Base-by-base conservation (phyloP, 768 basidiomycete species). In the Hygrocybe coccinea region DNA sequence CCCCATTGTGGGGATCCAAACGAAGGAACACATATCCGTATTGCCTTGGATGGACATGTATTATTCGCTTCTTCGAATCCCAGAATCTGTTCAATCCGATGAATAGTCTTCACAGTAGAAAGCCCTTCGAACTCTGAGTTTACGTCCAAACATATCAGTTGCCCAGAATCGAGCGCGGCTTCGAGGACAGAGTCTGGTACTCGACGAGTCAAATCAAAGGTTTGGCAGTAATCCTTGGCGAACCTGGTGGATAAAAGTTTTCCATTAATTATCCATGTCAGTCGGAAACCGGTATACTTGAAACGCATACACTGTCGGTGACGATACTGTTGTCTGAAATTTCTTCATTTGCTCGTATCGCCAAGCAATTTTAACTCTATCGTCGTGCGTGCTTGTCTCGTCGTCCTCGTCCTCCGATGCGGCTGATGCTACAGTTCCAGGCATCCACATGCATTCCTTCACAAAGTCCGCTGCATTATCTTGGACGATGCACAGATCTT, bases 331-430 rank as follows among this genome's bases (percentile, higher is more conserved):
- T 3, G 94, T 97, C 72, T 91, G 83, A 68, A 97, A 95, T 71
- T 79, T 85, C 72, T 87, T 90, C 89, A 97, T 89, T 55, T 85
- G 80, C 64, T 92, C 91, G 70, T 99, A 99, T 65, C 97, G 81
- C 91, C 97, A 99, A 29, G 97, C 97, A 63, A 99, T 98, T 74
- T 89, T 95, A 60, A 95, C 88, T 62, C 84, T 85, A 24, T 82
- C 76, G 39, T 73, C 79, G 24, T 70, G 70, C 11, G 71, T 70
- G 15, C 68, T 66, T 35, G 75, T 72, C 39, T 78, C 77, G 25
- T 72, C 70, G 17, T 72, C 74, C 2, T 67, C 71, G 46, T 70
- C 59, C 22, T 65, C 64, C 25, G 65, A 64, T 19, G 76, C 71
- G 22, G 74, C 74, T 21, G 65, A 71, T 21, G 63, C 69, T 5